Evolutionary conservation across 441 rosid genomes (phyloP).

Genomic region (Bocquillonia castaneifolia): DNA sequence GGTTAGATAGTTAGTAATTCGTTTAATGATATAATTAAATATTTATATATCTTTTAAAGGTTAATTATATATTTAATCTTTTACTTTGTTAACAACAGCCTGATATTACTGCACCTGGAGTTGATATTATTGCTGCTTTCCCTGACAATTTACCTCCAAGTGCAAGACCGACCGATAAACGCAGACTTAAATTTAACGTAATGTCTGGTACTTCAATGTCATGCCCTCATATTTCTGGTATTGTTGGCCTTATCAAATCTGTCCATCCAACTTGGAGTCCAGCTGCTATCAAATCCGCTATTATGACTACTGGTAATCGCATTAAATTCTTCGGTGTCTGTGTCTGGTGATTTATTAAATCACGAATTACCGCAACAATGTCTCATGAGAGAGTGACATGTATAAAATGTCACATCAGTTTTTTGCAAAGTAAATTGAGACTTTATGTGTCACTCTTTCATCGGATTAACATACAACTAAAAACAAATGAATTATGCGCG

Average conservation of each 20-base stretch:
- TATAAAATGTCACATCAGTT: too few species aligned
- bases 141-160: constrained; percentile 27
- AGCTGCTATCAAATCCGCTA: constrained; percentile 50
- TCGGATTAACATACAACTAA: too few species aligned
- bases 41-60: not conserved
- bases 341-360: too few species aligned
- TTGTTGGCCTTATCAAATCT: constrained; percentile 44
- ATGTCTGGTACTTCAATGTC: constrained; percentile 61
- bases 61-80: not conserved
- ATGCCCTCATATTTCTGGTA: constrained; percentile 55
- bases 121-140: constrained; percentile 44
- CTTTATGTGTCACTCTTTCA: too few species aligned
- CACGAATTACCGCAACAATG: too few species aligned
- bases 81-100: constrained; percentile 28
- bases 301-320: constrained; percentile 57
- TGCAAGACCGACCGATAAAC: constrained; percentile 21
- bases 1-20: not conserved
- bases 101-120: constrained; percentile 63
- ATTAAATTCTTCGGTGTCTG: too few species aligned
- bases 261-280: constrained; percentile 51
- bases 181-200: constrained; percentile 26
- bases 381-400: too few species aligned
- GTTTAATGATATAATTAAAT: not conserved
- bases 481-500: too few species aligned
- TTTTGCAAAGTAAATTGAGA: too few species aligned